Percentiles rank a stretch among this genome's conserved stretches.
Conservation (phyloP, 768 basidiomycete species). For the Rhodotorula diobovata region DNA sequence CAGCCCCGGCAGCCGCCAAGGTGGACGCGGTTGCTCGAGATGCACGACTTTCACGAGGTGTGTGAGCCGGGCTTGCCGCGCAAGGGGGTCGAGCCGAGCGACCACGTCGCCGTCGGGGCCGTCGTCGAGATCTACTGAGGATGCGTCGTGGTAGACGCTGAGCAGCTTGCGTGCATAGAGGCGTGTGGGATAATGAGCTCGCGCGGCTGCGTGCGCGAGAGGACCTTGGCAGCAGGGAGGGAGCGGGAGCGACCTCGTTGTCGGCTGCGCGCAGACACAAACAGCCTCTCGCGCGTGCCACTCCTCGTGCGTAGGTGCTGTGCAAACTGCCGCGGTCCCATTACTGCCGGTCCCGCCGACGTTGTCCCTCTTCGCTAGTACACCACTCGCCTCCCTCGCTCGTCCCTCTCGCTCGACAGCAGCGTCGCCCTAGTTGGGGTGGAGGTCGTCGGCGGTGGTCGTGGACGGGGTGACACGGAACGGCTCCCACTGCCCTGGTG, state of each 20-base stretch:
- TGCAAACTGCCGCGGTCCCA: neutral
- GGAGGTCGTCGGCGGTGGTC: constrained; percentile 37
- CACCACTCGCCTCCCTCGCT: neutral
- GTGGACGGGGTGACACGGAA: constrained; percentile 46
- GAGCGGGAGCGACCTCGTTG: too few relatives aligned
- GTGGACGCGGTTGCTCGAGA: constrained; percentile 57
- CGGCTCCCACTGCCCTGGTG: constrained; percentile 83
- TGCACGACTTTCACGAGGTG: constrained; percentile 56
- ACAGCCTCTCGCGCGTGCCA: too few relatives aligned
- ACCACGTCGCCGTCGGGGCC: constrained; percentile 74
- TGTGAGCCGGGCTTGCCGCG: constrained; percentile 73
- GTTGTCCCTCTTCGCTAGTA: neutral
- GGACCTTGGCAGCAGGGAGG: too few relatives aligned
- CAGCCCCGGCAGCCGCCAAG: neutral
- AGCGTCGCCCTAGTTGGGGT: constrained; percentile 16
- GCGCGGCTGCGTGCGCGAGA: too few relatives aligned
- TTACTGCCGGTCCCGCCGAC: neutral
- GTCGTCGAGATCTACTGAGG: constrained; percentile 52
- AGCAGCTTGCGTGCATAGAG: too few relatives aligned
- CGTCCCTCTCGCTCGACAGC: too few relatives aligned
- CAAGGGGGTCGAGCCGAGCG: constrained; percentile 72
- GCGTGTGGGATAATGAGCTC: too few relatives aligned
- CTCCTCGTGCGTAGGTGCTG: neutral
- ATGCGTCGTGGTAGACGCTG: too few relatives aligned
- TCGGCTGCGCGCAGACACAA: too few relatives aligned